Percentiles rank a stretch among this genome's conserved stretches.
These are phyloP conservation scores for Phaeodactylum tricornutum DNA, from an alignment of 108 stramenopile species.

Conservation along the genomic window DNA sequence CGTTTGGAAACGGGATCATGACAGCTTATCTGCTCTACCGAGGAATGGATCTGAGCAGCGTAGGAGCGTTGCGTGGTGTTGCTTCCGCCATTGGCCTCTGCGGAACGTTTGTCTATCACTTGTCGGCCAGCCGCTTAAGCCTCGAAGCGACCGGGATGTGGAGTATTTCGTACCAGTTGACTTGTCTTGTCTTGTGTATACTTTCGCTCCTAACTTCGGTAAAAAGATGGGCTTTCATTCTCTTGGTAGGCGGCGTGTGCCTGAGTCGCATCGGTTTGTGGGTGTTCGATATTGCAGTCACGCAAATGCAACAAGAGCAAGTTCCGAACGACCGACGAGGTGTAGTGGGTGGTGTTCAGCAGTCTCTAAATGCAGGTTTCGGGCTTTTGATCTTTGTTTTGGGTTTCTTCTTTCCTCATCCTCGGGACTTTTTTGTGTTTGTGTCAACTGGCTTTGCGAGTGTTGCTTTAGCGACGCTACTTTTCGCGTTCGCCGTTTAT, in stretches of 20 bases:
- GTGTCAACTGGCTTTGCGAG: constrained; percentile 26
- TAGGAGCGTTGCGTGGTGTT: constrained; percentile 50
- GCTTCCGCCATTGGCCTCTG: constrained; percentile 38
- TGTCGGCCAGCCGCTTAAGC: constrained; percentile 8
- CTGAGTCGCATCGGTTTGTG: constrained; percentile 53
- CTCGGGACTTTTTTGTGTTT: constrained; percentile 31
- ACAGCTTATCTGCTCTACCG: constrained; percentile 47
- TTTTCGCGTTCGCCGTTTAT: constrained; percentile 27
- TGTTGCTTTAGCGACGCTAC: constrained; percentile 29
- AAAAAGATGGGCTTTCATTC: not conserved
- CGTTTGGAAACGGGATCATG: constrained; percentile 44
- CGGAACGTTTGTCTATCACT: constrained; percentile 49
- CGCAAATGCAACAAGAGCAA: constrained; percentile 52
- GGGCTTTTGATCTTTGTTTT: constrained; percentile 28
- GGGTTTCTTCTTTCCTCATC: constrained; percentile 43
- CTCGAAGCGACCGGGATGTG: constrained; percentile 38
- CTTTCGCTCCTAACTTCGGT: constrained; percentile 22
- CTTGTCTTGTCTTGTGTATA: constrained; percentile 19
- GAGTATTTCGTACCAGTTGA: constrained; percentile 39
- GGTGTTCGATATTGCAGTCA: constrained; percentile 60
- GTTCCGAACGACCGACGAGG: constrained; percentile 38
- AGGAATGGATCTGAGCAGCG: constrained; percentile 30
- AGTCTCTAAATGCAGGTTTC: constrained; percentile 46
- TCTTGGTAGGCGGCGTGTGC: constrained; percentile 51
- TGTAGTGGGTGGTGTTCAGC: constrained; percentile 49